phyloP scores from a whole-genome alignment of 768 basidiomycete species.

The Russula brevipes region DNA sequence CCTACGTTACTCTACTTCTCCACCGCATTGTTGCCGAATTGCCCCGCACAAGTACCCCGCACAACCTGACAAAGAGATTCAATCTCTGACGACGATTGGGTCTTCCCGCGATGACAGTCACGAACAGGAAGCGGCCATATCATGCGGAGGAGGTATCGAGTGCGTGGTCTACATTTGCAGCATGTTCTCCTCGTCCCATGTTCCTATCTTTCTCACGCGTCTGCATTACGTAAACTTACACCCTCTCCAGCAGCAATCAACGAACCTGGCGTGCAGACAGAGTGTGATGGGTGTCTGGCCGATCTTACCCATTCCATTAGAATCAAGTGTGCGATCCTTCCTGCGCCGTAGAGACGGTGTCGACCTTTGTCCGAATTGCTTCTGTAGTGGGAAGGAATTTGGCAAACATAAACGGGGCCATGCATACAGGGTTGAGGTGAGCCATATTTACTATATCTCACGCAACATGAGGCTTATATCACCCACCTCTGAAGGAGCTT shows the following conservation, averaged over 20 bases:
- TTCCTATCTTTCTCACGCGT: slow-evolving; percentile 31
- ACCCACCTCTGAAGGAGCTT: slow-evolving; percentile 57
- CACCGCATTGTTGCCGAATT: background rate
- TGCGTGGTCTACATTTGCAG: slow-evolving; percentile 32
- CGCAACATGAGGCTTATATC: slow-evolving; percentile 17
- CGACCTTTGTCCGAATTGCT: slow-evolving; percentile 90
- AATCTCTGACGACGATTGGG: background rate
- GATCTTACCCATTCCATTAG: slow-evolving; percentile 96
- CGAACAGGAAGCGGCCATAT: slow-evolving; percentile 59
- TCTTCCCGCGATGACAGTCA: slow-evolving; percentile 49
- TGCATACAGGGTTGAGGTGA: slow-evolving; percentile 86
- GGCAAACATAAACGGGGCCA: slow-evolving; percentile 80
- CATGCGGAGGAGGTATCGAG: slow-evolving; percentile 62
- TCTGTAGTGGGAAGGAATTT: slow-evolving; percentile 88
- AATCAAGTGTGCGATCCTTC: slow-evolving; percentile 84
- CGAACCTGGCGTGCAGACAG: slow-evolving; percentile 77
- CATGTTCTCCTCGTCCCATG: slow-evolving; percentile 22
- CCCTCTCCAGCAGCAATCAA: slow-evolving; percentile 49
- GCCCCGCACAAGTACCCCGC: background rate
- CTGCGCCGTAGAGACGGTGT: slow-evolving; percentile 75
- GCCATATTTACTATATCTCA: slow-evolving; percentile 20
- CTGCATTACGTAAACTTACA: slow-evolving; percentile 29
- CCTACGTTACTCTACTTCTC: background rate
- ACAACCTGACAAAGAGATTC: background rate
- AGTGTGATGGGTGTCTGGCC: slow-evolving; percentile 77